These are phyloP conservation scores for Fusarium sororula DNA, from an alignment of 2,329 filamentous ascomycete species.

Conservation along the genomic window DNA sequence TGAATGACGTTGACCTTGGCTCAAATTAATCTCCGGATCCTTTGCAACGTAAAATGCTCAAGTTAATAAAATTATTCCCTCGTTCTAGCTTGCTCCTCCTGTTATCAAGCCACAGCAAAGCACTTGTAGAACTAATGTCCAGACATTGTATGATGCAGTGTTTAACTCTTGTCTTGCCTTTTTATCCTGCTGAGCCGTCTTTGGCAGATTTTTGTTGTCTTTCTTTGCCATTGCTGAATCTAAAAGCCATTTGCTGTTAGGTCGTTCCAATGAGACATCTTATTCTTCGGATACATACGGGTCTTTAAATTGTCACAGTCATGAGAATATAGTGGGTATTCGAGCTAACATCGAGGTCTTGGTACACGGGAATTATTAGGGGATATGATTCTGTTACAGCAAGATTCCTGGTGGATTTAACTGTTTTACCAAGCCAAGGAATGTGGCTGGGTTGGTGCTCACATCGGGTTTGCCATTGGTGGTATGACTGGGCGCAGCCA, in stretches of 20 bases:
- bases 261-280: background rate
- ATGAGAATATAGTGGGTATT: background rate
- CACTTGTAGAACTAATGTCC: background rate
- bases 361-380: background rate
- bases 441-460: background rate
- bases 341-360: background rate
- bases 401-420: background rate
- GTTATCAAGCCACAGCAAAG: background rate
- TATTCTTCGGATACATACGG: background rate
- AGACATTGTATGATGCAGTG: background rate
- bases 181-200: background rate
- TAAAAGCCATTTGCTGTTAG: background rate
- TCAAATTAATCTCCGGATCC: background rate
- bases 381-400: background rate
- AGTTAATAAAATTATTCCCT: too few species aligned
- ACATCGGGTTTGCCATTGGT: background rate
- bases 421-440: background rate
- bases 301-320: background rate
- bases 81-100: background rate
- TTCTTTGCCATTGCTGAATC: background rate
- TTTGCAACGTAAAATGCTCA: background rate
- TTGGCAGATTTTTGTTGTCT: background rate
- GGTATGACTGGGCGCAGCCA: background rate
- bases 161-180: background rate
- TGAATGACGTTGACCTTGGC: background rate